phyloP scores from a whole-genome alignment of 1,139 yeast species.

The Protomyces pachydermus region DNA sequence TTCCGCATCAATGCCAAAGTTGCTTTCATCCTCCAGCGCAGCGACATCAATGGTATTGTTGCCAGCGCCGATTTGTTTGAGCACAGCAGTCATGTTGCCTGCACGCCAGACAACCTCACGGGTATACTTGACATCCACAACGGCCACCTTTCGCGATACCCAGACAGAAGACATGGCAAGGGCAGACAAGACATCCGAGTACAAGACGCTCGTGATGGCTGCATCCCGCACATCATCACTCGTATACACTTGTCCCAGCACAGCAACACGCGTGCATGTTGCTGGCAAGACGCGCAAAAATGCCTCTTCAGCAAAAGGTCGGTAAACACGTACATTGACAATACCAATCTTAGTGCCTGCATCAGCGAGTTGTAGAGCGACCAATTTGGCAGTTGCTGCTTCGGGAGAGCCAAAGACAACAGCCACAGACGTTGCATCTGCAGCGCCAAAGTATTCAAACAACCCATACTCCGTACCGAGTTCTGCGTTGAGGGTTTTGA shows the following conservation, averaged over 20 bases:
- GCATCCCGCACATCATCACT: conserved; percentile 40
- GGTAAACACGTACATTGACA: conserved; percentile 68
- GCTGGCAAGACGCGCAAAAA: conserved; percentile 58
- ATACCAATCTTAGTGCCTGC: conserved; percentile 52
- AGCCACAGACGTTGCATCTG: conserved; percentile 61
- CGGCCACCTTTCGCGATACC: conserved; percentile 11
- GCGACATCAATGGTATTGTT: conserved; percentile 25
- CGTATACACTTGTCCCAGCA: conserved; percentile 52
- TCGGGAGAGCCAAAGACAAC: conserved; percentile 74
- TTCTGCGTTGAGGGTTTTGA: conserved; percentile 50
- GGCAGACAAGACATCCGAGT: conserved; percentile 69
- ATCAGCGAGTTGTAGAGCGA: conserved; percentile 42
- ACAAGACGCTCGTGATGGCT: conserved; percentile 43
- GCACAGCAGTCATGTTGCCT: conserved; percentile 23
- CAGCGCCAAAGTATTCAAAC: conserved; percentile 66
- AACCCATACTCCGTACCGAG: conserved; percentile 59
- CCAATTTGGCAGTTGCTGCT: conserved; percentile 50
- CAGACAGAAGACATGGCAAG: conserved; percentile 33
- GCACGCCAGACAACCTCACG: conserved; percentile 24
- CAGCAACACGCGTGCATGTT: conserved; percentile 56
- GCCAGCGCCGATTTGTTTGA: conserved; percentile 5
- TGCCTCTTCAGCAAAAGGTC: conserved; percentile 63
- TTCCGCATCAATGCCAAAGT: conserved; percentile 33
- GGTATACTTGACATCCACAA: conserved; percentile 38
- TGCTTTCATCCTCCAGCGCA: conserved; percentile 30